Base-by-base conservation (phyloP, 345 rosid species). In the Citrus reticulata region DNA sequence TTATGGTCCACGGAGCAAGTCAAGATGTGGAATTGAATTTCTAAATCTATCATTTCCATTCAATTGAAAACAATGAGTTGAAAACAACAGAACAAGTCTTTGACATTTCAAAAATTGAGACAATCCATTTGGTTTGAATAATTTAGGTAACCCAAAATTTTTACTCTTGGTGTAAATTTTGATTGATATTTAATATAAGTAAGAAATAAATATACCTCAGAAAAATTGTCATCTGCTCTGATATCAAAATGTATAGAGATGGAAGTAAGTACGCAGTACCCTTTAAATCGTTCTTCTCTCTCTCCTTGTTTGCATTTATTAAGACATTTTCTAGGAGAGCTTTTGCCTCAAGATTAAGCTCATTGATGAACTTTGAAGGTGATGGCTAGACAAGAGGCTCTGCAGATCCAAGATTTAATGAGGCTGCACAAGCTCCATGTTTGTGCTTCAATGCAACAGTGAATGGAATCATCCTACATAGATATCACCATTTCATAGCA, bases 341-440 rank as follows among this genome's bases (percentile, higher is more conserved):
- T 80, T 94, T 94, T 0, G 98, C 98, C 68, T 94, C 98, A 4
- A 88, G 89, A 72, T 93, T 89, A 70, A 95, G 93, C 82, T 95
- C 99, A 22, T 95, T 90, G 78, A 97, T 94, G 90, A 97, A 97
- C 81, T 97, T 97, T 66, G 94, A 85, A 19, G 99, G 98, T 0
- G 98, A 88, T 35, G 99, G 99, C 99, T 98, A 97, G 42, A 94
- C 96, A 27, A 97, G 92, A 69, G 97, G 99, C 83, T 92, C 98
- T 19, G 95, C 93, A 3, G 98, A 92, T 20, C 95, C 80, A 9
- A 97, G 99, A 75, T 97, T 92, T 54, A 96, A 83, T 4, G 5
- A 32, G 34, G 34, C 34, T 3, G 34, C 34, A 32, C 34, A 32
- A 32, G 34, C 34, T 32, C 5, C 5, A 32, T 4, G 5, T 4